Evolutionary conservation across 164 flowering plant species (phyloP).

Genomic region (Stephania japonica): DNA sequence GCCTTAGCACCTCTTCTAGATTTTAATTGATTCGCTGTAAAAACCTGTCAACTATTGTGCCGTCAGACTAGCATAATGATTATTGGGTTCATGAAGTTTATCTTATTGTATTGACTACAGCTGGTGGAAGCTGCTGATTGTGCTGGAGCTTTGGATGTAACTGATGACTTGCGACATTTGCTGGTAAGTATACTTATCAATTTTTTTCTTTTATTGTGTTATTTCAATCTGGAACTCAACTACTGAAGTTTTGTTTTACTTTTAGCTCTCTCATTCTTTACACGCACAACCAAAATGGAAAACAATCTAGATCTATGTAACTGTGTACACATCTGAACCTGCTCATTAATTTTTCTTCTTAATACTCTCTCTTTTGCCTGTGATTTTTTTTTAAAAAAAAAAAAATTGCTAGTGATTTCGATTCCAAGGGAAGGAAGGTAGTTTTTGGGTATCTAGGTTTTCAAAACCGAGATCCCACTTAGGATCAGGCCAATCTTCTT

Average conservation of each 20-base stretch:
- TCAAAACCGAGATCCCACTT: too few species aligned
- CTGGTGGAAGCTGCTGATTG: constrained; percentile 95
- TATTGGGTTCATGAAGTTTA: constrained; percentile 7
- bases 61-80: neutral
- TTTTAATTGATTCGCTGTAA: neutral
- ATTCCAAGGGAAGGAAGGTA: neutral
- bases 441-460: too few species aligned
- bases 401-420: neutral
- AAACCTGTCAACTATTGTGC: neutral
- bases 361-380: too few species aligned
- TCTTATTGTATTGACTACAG: constrained; percentile 39
- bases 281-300: neutral
- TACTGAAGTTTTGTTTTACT: too few species aligned
- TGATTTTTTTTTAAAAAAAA: too few species aligned
- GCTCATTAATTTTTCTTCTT: too few species aligned
- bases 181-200: constrained; percentile 44
- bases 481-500: too few species aligned
- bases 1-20: neutral
- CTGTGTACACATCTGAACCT: too few species aligned
- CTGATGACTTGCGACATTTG: constrained; percentile 79
- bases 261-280: neutral
- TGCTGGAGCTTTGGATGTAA: constrained; percentile 96
- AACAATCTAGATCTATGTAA: neutral
- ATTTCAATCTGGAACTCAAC: neutral
- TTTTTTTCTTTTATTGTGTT: neutral